Evolutionary conservation across 225 moss, liverwort and hornwort genomes (phyloP), one percentile per base, ranked within the genome.

Genomic region (Sphagnum tenellum): DNA sequence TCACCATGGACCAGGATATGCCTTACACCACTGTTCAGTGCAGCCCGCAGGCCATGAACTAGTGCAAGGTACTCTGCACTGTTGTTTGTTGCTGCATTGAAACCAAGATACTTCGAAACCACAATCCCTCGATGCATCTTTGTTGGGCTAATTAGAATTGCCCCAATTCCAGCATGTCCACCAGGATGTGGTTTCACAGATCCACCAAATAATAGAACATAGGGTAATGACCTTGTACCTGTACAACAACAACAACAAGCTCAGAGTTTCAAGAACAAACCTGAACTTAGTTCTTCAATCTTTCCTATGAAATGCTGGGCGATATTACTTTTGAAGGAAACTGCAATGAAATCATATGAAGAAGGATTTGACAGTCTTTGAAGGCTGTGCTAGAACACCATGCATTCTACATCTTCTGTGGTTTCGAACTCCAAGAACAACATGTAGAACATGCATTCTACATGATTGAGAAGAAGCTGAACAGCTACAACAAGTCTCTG

Each of bases 161-260:
- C 64, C 29, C 64, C 64, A 11, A 64, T 5, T 11, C 64, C 64
- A 50, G 12, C 64, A 64, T 8, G 12, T 11, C 62, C 46, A 2
- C 4, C 10, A 14, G 10, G 10, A 29, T 64, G 13, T 48, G 29
- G 9, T 64, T 50, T 49, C 29, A 50, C 64, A 52, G 64, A 49
- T 51, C 64, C 64, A 64, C 51, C 64, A 51, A 64, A 64, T n/a
- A 49, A 11, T 3, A 64, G 64, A 49, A n/a, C 8, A 50, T 64
- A 64, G 6, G 64, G 64, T 49, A 12, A 48, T 2, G 49, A 6
- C 44, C 29, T 3, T 11, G 64, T 49, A 64, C 64, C 64, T 64
- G 64, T 9, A 48, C 51, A 46, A 62, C 9, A 45, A 8, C 3
- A 46, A 12, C 47, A 9, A 47, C 1, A 9, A 12, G 0, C 10